Evolutionary conservation across 257 asterid genomes (phyloP), one percentile per base, ranked within the genome.

Genomic region (Ophiorrhiza pumila): DNA sequence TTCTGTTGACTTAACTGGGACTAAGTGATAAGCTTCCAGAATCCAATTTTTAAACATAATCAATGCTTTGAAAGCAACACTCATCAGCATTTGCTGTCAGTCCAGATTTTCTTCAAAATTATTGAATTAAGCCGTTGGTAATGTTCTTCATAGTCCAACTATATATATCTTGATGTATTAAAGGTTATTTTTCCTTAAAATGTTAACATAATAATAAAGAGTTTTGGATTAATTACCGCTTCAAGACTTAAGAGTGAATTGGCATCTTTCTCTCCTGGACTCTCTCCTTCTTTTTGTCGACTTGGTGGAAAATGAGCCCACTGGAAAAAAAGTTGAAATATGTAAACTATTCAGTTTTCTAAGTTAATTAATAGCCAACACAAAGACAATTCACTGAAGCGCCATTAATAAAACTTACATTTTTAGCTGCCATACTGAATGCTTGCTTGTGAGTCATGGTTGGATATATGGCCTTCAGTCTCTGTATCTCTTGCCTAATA

Each of bases 391-490:
- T 42, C 22, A 25, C n/a, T n/a, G n/a, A n/a, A n/a, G n/a, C 9
- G 39, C 43, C 35, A 64, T 29, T 58, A 39, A 46, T 46, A 35
- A 5, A 25, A 71, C 90, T 84, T 74, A 84, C 98, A 83, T 90
- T 92, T 84, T 92, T 92, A 60, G 98, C 84, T 75, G 98, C 98
- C 41, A 90, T 68, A 69, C 97, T 87, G 79, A 92, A 93, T 66
- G 95, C 97, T 81, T 90, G 93, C 86, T 90, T 93, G 82, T 93
- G 98, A 57, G 85, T 82, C 86, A 93, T 85, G 83, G 76, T 73
- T 58, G 98, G 96, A 74, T 84, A 52, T 78, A 71, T 83, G 42
- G 63, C 71, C 87, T 92, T 92, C 81, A 91, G 85, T 84, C 95
- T 90, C 80, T 80, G 82, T 71, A 90, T 92, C 78, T 90, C 96